phyloP scores from a whole-genome alignment of 2,329 filamentous ascomycete genomes.

The Dactylellina drechsleri region DNA sequence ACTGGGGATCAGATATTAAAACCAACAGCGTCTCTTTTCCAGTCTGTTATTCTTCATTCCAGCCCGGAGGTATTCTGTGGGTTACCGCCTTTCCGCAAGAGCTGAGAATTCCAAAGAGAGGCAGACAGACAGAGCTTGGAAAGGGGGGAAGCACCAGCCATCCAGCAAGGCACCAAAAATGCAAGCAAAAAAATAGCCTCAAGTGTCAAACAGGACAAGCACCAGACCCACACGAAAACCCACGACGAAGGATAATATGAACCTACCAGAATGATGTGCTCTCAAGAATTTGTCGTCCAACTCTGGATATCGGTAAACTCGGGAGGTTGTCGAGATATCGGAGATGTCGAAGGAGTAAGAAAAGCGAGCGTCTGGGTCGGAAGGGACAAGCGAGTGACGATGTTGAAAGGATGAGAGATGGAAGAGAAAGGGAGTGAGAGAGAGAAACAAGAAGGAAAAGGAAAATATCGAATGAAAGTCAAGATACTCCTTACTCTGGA shows the following conservation, averaged over 20 bases:
- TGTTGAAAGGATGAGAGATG: conserved; percentile 7
- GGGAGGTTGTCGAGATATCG: conserved; percentile 1
- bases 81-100: not conserved
- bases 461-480: conserved; percentile 11
- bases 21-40: too few relatives aligned
- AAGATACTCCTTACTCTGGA: conserved; percentile 15
- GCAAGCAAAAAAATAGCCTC: conserved; percentile 18
- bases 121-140: conserved; percentile 1
- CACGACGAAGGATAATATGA: conserved; percentile 18
- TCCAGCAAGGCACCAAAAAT: conserved; percentile 1
- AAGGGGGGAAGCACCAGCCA: conserved; percentile 8
- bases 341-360: not conserved
- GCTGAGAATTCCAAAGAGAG: conserved; percentile 34
- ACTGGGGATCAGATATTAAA: too few relatives aligned
- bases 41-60: not conserved
- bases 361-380: conserved; percentile 46
- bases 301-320: not conserved
- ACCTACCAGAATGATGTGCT: conserved; percentile 24
- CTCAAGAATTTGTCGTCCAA: not conserved
- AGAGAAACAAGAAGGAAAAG: not conserved
- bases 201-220: conserved; percentile 12
- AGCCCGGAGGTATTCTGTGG: not conserved
- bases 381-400: conserved; percentile 43
- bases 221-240: conserved; percentile 16
- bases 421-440: conserved; percentile 18